phyloP scores from a whole-genome alignment of 805 yeast species.

The Saccharomycopsis fodiens region DNA sequence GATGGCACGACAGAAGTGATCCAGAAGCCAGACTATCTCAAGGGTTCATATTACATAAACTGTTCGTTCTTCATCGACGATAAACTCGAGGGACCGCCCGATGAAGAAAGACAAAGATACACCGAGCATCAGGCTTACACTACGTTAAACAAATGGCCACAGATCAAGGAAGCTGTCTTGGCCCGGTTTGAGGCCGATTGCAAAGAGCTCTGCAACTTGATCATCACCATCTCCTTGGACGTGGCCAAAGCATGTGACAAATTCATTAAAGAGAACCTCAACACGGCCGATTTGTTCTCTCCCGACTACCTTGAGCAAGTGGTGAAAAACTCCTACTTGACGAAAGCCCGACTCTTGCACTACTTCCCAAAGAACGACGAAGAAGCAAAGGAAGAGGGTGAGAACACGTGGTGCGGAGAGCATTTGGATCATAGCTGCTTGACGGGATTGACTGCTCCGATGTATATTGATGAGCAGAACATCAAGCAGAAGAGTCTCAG shows the following conservation, averaged over 20 bases:
- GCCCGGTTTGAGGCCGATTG: conserved; percentile 31
- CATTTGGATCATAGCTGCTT: conserved; percentile 54
- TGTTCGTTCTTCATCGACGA: conserved; percentile 45
- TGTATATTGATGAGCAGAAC: conserved; percentile 37
- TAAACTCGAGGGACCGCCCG: conserved; percentile 39
- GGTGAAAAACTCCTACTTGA: conserved; percentile 41
- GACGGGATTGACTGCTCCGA: conserved; percentile 51
- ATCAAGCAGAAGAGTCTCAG: conserved; percentile 17
- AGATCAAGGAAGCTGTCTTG: conserved; percentile 20
- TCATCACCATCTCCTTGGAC: conserved; percentile 38
- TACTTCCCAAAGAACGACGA: conserved; percentile 34
- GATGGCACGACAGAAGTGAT: not conserved
- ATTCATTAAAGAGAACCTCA: conserved; percentile 27
- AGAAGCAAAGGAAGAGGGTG: conserved; percentile 15
- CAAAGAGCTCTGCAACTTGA: conserved; percentile 35
- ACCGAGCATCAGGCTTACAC: conserved; percentile 37
- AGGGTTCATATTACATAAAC: conserved; percentile 53
- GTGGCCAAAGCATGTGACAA: conserved; percentile 51
- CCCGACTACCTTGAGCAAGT: conserved; percentile 35
- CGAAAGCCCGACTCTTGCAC: conserved; percentile 52
- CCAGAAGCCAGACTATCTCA: conserved; percentile 32
- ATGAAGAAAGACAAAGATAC: conserved; percentile 28
- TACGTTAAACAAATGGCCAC: conserved; percentile 48
- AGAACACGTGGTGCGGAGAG: conserved; percentile 53
- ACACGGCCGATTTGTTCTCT: conserved; percentile 23